Evolutionary conservation across 805 yeast genomes (phyloP).

Genomic region (Candida morakotiae): DNA sequence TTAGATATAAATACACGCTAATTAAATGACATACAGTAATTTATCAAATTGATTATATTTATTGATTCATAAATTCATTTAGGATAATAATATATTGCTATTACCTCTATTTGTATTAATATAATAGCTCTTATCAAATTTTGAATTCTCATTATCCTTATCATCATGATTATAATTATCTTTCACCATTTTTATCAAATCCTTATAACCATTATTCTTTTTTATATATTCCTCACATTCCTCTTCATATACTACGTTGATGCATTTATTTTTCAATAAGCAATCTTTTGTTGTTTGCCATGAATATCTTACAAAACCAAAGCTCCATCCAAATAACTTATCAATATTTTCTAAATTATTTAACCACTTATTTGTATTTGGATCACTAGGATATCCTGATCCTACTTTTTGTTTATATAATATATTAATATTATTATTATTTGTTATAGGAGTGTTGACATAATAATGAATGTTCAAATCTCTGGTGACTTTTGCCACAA

Average conservation of each 20-base stretch:
- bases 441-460: not conserved
- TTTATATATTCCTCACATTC: constrained; percentile 38
- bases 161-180: too few relatives aligned
- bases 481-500: constrained; percentile 94
- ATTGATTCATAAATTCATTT: too few relatives aligned
- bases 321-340: constrained; percentile 82
- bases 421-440: constrained; percentile 21
- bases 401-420: constrained; percentile 51
- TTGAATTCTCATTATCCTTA: not conserved
- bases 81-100: too few relatives aligned
- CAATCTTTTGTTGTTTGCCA: constrained; percentile 92
- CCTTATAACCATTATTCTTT: constrained; percentile 26
- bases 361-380: constrained; percentile 79
- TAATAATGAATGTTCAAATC: constrained; percentile 53
- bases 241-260: constrained; percentile 60
- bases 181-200: constrained; percentile 19
- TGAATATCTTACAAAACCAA: constrained; percentile 69
- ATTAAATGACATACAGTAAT: too few relatives aligned
- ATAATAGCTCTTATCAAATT: constrained; percentile 9
- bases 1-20: too few relatives aligned
- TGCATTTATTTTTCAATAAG: constrained; percentile 48
- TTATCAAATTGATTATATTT: too few relatives aligned
- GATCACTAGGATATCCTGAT: constrained; percentile 94
- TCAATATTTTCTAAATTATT: constrained; percentile 46
- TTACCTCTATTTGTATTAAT: not conserved